A percentile compares a stretch with the other conserved stretches of the same genome.
phyloP scores from a whole-genome alignment of 2,329 filamentous ascomycete species.

The Macrophomina pseudophaseolina region DNA sequence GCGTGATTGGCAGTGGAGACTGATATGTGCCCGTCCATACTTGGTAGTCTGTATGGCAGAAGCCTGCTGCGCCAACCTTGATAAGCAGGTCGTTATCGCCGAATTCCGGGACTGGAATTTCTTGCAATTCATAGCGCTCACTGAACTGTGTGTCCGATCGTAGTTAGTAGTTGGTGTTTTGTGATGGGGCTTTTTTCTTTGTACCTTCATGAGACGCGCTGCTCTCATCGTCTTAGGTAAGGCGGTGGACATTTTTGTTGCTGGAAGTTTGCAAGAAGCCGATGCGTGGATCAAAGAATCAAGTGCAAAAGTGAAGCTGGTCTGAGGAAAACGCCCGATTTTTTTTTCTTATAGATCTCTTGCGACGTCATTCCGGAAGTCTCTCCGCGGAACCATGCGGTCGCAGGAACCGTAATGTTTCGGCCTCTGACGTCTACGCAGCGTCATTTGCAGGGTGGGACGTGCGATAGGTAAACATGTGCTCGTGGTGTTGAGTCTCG shows the following conservation, averaged over 20 bases:
- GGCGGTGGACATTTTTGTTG: neutral
- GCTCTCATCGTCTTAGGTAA: neutral
- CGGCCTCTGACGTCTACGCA: no score
- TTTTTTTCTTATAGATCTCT: no score
- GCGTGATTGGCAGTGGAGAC: constrained; percentile 36
- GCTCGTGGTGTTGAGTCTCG: no score
- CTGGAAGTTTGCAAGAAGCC: no score
- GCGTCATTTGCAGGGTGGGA: no score
- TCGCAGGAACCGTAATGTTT: no score
- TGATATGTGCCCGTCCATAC: constrained; percentile 35
- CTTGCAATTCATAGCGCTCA: constrained; percentile 25
- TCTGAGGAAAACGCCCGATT: no score
- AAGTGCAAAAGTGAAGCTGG: no score
- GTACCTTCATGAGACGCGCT: neutral
- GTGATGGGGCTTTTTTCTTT: neutral
- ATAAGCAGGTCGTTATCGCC: constrained; percentile 34
- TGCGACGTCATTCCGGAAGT: no score
- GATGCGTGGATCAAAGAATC: no score
- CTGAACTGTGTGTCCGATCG: constrained; percentile 25
- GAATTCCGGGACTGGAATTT: constrained; percentile 27
- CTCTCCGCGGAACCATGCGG: no score
- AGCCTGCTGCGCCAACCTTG: constrained; percentile 35
- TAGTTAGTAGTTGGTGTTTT: neutral
- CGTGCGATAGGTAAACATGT: no score
- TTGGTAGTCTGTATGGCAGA: constrained; percentile 38